Base-by-base conservation (phyloP, 495 filamentous ascomycete species). In the Aspergillus heteromorphus region DNA sequence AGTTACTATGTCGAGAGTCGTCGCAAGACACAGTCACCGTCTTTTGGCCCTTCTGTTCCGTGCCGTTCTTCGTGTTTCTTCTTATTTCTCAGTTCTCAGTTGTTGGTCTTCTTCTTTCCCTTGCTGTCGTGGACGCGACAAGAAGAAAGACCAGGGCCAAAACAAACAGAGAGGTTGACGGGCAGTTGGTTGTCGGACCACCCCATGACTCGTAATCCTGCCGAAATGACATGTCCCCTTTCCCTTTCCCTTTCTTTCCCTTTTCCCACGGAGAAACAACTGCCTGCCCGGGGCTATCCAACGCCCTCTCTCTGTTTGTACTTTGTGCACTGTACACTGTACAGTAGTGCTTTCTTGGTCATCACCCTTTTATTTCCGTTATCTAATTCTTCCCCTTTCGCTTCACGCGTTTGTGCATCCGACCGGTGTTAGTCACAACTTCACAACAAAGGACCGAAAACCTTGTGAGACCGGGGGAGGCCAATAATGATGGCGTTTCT, bases 221-320 rank as follows among this genome's bases (percentile, higher is more conserved):
- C 20, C 29, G 43, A 30, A 18, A 30, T 55, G 53, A 55, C 43
- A 45, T 51, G 53, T 53, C 40, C 53, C 30, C 56, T 48, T 55
- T 54, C 48, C 48, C 51, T 29, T 38, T 25, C 6, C 14, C 18
- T 1, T 2, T 16, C 29, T 10, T 23, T 40, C 18, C 23, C 23
- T 4, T 7, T 27, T 27, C 23, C 23, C 23, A 27, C 23, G 7
- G 4, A 27, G 4, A 27, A 3, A 7, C 4, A 27, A 7, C 23
- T 3, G 4, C 34, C 34, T 38, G n/a, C 34, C 34, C 23, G 7
- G 34, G 34, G 30, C 30, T 34, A 34, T 7, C 29, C 31, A 6
- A 36, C 13, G 8, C 10, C 19, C 38, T 41, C 17, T 13, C 11
- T 31, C 30, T 38, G 17, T 40, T 38, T 27, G 45, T 6, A 48